These are phyloP conservation scores for Colletotrichum tanaceti DNA, from an alignment of 2,329 filamentous ascomycete genomes.

Conservation along the genomic window DNA sequence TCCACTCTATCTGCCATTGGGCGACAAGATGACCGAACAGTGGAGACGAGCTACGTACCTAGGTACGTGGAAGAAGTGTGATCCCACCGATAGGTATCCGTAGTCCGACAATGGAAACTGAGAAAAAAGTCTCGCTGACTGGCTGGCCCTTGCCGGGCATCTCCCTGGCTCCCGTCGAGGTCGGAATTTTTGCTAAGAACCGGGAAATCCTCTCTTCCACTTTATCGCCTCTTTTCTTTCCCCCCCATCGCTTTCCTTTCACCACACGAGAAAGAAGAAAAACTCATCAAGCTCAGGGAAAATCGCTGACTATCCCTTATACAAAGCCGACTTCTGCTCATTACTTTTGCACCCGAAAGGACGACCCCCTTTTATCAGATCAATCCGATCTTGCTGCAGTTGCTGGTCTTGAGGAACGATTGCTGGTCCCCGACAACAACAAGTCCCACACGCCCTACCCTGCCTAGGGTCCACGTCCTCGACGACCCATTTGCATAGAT, in stretches of 20 bases:
- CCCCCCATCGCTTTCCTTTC: background rate
- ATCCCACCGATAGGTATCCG: constrained; percentile 7
- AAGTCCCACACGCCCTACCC: constrained; percentile 14
- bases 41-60: background rate
- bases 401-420: background rate
- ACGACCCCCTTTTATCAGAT: constrained; percentile 19
- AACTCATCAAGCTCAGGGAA: constrained; percentile 3
- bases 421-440: constrained; percentile 20
- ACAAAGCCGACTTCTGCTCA: constrained; percentile 19
- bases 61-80: background rate
- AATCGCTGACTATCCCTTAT: constrained; percentile 17
- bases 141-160: constrained; percentile 19
- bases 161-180: constrained; percentile 13
- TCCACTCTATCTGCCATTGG: background rate
- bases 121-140: constrained; percentile 5
- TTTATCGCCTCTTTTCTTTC: constrained; percentile 6
- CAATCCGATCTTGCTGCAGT: constrained; percentile 19
- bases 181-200: constrained; percentile 30
- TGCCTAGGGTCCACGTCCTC: background rate
- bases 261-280: constrained; percentile 1
- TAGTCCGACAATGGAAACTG: constrained; percentile 10
- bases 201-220: constrained; percentile 35
- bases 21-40: constrained; percentile 9
- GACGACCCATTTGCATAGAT: constrained; percentile 11
- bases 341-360: constrained; percentile 8